A percentile compares a stretch with the other conserved stretches of the same genome.
phyloP scores from a whole-genome alignment of 257 asterid genomes.

The Petunia secreta region DNA sequence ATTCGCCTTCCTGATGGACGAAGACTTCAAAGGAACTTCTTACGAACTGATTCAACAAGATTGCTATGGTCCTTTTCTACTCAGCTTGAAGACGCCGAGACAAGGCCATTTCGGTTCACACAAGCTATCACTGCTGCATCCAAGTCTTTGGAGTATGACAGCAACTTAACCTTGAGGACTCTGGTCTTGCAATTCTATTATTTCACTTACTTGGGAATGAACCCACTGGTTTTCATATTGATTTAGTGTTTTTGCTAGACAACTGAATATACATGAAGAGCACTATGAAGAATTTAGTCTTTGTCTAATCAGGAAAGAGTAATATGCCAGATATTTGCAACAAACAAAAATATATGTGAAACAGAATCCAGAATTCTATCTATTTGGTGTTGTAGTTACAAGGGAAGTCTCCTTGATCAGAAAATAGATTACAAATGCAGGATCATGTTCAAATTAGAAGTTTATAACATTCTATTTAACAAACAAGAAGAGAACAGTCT shows the following conservation, averaged over 20 bases:
- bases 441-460: not conserved
- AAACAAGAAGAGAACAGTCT: constrained; percentile 1
- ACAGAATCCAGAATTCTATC: not conserved
- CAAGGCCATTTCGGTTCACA: constrained; percentile 12
- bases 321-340: not conserved
- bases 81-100: not conserved
- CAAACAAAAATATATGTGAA: not conserved
- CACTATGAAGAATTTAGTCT: not conserved
- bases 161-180: constrained; percentile 4
- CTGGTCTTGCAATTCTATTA: not conserved
- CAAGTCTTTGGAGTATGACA: not conserved
- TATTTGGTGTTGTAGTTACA: not conserved
- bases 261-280: not conserved
- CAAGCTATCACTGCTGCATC: not conserved
- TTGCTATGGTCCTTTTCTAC: constrained; percentile 23
- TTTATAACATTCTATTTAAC: not conserved
- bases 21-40: constrained; percentile 22
- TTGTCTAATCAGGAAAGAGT: too few relatives aligned
- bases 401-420: not conserved
- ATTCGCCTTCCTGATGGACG: constrained; percentile 20
- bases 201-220: not conserved
- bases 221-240: too few relatives aligned
- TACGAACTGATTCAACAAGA: not conserved
- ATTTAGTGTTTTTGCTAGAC: not conserved
- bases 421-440: not conserved